Percentiles rank a stretch among this genome's conserved stretches.
Evolutionary conservation across 345 rosid genomes (phyloP).

Genomic region (Corchorus olitorius): DNA sequence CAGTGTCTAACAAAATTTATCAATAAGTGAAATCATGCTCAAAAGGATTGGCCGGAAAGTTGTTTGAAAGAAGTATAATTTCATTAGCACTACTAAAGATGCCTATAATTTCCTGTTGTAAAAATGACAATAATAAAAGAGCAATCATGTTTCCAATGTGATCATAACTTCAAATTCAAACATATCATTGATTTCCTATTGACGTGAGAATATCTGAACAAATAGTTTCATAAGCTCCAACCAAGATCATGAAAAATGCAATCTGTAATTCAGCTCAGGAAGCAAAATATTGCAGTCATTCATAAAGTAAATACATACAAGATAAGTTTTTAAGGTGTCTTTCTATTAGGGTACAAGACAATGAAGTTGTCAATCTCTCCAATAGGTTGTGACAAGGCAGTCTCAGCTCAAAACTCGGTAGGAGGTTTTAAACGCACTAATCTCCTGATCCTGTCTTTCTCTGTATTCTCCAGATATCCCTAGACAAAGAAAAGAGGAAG

Average conservation of each 20-base stretch:
- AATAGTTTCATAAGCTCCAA: background rate
- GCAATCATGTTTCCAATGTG: background rate
- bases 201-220: background rate
- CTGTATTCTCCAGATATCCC: constrained; percentile 88
- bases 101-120: constrained; percentile 11
- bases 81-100: too few species aligned
- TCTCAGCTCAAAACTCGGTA: constrained; percentile 55
- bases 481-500: constrained; percentile 18
- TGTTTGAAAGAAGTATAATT: too few species aligned
- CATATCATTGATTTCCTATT: background rate
- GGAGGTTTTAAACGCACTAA: constrained; percentile 86
- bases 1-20: too few species aligned
- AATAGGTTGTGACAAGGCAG: background rate
- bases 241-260: background rate
- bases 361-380: background rate
- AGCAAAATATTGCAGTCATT: constrained; percentile 1
- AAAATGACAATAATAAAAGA: background rate
- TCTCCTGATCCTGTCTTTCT: constrained; percentile 85
- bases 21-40: too few species aligned
- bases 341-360: constrained; percentile 6
- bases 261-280: background rate
- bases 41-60: too few species aligned
- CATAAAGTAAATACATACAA: background rate
- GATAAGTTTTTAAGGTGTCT: constrained; percentile 6
- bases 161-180: background rate